Conservation (phyloP, 2,329 filamentous ascomycete species). For the Emmonsia crescens region DNA sequence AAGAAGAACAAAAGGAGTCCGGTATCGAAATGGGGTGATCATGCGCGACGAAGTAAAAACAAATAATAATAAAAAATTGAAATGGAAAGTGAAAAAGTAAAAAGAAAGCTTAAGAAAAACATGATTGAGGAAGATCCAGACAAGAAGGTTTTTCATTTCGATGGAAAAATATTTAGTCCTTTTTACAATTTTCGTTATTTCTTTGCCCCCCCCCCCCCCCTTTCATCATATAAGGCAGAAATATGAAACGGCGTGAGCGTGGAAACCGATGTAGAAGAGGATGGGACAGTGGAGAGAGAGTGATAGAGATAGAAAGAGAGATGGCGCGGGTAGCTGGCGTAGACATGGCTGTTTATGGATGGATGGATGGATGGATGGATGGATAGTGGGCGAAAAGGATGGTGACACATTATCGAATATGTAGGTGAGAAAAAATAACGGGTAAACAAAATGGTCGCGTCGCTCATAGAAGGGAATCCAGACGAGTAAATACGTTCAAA, state of each 20-base stretch:
- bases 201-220: background rate
- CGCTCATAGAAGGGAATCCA: conserved; percentile 78
- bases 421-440: background rate
- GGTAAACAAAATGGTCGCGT: background rate
- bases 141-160: background rate
- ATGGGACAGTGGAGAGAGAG: conserved; percentile 4
- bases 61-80: background rate
- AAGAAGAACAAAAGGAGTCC: background rate
- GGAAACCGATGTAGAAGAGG: background rate
- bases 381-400: conserved; percentile 4
- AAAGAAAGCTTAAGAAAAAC: background rate
- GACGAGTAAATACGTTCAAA: conserved; percentile 90
- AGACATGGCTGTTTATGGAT: background rate
- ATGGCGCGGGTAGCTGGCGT: background rate
- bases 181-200: background rate
- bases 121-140: background rate
- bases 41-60: background rate
- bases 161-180: background rate
- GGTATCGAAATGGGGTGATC: background rate
- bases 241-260: background rate
- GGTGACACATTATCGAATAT: background rate
- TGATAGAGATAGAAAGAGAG: too few relatives aligned
- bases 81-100: background rate
- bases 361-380: conserved; percentile 2
- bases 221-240: background rate